phyloP scores from a whole-genome alignment of 202 grass and related monocot species.

The Brachypodium distachyon region DNA sequence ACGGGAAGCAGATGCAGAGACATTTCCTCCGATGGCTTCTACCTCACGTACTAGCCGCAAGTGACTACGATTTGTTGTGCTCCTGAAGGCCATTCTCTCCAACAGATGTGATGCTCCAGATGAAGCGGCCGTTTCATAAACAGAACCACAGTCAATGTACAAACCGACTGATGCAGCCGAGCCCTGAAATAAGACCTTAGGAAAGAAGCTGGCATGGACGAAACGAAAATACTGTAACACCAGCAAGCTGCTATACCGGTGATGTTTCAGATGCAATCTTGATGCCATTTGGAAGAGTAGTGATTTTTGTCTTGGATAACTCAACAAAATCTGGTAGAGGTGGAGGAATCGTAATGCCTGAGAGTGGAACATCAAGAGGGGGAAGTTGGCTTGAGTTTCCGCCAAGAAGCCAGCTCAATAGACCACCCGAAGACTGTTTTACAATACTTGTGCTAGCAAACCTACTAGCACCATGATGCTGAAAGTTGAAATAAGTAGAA shows the following conservation, averaged over 20 bases:
- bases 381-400: constrained; percentile 42
- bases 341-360: constrained; percentile 45
- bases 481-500: constrained; percentile 2
- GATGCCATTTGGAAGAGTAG: constrained; percentile 77
- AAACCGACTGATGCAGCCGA: constrained; percentile 64
- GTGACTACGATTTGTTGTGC: constrained; percentile 63
- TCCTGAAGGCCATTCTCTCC: constrained; percentile 85
- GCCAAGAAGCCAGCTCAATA: constrained; percentile 65
- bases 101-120: constrained; percentile 75
- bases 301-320: constrained; percentile 57
- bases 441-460: constrained; percentile 64
- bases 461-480: constrained; percentile 55
- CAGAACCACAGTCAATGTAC: constrained; percentile 79
- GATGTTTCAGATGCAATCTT: constrained; percentile 76
- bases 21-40: constrained; percentile 81
- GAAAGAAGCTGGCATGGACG: background rate
- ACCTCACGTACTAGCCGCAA: constrained; percentile 73
- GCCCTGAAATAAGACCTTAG: constrained; percentile 31
- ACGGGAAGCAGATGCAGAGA: constrained; percentile 62
- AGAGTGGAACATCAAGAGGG: constrained; percentile 58
- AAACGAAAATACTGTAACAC: background rate
- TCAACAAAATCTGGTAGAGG: constrained; percentile 58
- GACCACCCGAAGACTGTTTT: constrained; percentile 49
- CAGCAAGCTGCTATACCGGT: constrained; percentile 28
- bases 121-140: constrained; percentile 55